These are phyloP conservation scores for Paecilomyces niveus DNA, from an alignment of 2,329 filamentous ascomycete genomes.

Conservation along the genomic window DNA sequence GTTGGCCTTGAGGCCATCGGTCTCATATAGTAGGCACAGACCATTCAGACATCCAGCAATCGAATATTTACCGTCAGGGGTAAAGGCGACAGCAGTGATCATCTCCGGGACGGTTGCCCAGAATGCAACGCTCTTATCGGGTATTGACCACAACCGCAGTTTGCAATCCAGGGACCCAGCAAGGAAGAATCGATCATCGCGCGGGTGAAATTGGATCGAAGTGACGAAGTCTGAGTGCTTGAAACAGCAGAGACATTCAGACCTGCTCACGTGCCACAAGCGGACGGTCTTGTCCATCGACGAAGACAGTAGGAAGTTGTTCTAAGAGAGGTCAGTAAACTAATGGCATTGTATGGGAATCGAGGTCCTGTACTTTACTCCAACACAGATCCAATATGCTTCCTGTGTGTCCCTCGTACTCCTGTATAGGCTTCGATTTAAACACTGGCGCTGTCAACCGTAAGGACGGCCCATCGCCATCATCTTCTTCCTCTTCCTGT, in stretches of 20 bases:
- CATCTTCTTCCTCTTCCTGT: constrained; percentile 54
- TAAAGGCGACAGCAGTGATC: constrained; percentile 89
- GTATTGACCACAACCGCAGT: constrained; percentile 89
- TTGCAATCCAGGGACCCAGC: constrained; percentile 87
- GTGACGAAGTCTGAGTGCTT: constrained; percentile 94
- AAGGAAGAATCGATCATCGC: constrained; percentile 92
- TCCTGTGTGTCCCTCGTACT: constrained; percentile 76
- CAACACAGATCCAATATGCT: constrained; percentile 89
- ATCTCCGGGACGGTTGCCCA: constrained; percentile 72
- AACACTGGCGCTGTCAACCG: constrained; percentile 88
- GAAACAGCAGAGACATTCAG: constrained; percentile 86
- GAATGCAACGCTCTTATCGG: constrained; percentile 87
- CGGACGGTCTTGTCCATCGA: constrained; percentile 98
- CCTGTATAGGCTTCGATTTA: constrained; percentile 64
- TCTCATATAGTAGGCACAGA: constrained; percentile 84
- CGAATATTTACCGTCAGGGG: constrained; percentile 80
- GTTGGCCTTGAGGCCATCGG: constrained; percentile 75
- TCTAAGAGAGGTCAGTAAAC: constrained; percentile 38
- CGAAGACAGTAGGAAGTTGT: constrained; percentile 90
- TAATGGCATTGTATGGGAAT: not conserved
- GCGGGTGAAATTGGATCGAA: constrained; percentile 88
- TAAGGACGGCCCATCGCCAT: constrained; percentile 46
- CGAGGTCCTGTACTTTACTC: constrained; percentile 63
- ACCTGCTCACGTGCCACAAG: constrained; percentile 80
- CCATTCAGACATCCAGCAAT: constrained; percentile 86